Percentiles rank a stretch among this genome's conserved stretches.
Evolutionary conservation across 139 green algal genomes (phyloP).

Genomic region (Tetraselmis chui): DNA sequence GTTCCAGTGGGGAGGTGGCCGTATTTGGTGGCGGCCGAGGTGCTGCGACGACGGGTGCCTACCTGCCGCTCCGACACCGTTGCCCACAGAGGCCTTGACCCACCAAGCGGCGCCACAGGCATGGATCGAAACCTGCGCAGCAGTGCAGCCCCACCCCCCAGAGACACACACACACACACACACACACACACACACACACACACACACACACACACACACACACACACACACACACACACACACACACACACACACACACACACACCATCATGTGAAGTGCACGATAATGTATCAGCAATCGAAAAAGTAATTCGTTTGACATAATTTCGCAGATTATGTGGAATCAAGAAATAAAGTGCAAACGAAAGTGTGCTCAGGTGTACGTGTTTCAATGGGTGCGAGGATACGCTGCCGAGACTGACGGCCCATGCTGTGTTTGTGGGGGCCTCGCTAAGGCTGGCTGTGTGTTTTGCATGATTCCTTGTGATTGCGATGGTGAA

Average conservation of each 20-base stretch:
- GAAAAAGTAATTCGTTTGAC: no score
- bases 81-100: neutral
- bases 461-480: neutral
- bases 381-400: neutral
- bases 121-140: neutral
- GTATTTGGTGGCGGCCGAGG: neutral
- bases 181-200: neutral
- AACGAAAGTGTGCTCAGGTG: neutral
- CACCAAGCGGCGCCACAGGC: neutral
- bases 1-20: neutral
- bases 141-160: neutral
- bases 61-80: neutral
- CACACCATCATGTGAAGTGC: neutral
- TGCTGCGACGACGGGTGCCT: neutral
- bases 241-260: neutral
- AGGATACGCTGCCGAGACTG: no score
- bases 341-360: no score
- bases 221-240: neutral
- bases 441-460: neutral
- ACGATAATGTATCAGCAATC: neutral
- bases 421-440: neutral
- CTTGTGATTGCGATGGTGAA: no score
- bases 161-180: neutral
- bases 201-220: neutral
- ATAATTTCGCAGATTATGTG: no score